These are phyloP conservation scores for Blastocystis sp. DNA, from an alignment of 352 stramenopile genomes.

Conservation along the genomic window DNA sequence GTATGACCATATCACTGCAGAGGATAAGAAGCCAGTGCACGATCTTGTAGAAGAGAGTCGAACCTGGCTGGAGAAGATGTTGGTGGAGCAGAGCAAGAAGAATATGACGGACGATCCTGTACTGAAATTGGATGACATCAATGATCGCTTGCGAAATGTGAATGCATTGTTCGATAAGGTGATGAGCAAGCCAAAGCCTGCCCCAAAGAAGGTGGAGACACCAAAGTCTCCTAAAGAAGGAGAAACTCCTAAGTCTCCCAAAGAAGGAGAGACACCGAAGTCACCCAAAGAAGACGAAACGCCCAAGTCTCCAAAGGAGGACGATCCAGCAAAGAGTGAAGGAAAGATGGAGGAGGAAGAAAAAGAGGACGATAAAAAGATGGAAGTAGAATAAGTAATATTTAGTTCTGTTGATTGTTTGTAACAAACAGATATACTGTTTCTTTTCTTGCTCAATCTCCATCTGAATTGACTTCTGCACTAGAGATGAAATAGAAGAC, in stretches of 20 bases:
- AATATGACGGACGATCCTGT: conserved; percentile 77
- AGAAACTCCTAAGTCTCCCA: neutral
- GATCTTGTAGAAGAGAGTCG: conserved; percentile 78
- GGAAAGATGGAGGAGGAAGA: conserved; percentile 15
- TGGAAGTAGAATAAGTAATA: conserved; percentile 52
- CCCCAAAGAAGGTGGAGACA: conserved; percentile 65
- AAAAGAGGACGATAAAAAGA: conserved; percentile 23
- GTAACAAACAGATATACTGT: neutral
- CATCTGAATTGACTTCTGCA: neutral
- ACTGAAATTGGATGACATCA: conserved; percentile 80
- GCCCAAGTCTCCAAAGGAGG: conserved; percentile 5
- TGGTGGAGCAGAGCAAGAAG: conserved; percentile 84
- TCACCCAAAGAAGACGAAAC: neutral
- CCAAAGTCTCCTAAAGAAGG: neutral
- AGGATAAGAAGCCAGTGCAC: conserved; percentile 85
- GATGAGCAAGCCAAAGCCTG: conserved; percentile 89
- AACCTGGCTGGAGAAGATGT: conserved; percentile 88
- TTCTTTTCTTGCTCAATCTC: conserved; percentile 40
- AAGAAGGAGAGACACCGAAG: neutral
- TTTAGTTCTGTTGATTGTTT: neutral
- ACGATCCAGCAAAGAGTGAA: neutral
- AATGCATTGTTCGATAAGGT: conserved; percentile 81
- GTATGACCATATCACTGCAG: conserved; percentile 88
- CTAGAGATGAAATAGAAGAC: neutral
- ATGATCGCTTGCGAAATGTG: conserved; percentile 80